These are phyloP conservation scores for Penicillium coprophilum DNA, from an alignment of 495 filamentous ascomycete genomes.

Conservation along the genomic window DNA sequence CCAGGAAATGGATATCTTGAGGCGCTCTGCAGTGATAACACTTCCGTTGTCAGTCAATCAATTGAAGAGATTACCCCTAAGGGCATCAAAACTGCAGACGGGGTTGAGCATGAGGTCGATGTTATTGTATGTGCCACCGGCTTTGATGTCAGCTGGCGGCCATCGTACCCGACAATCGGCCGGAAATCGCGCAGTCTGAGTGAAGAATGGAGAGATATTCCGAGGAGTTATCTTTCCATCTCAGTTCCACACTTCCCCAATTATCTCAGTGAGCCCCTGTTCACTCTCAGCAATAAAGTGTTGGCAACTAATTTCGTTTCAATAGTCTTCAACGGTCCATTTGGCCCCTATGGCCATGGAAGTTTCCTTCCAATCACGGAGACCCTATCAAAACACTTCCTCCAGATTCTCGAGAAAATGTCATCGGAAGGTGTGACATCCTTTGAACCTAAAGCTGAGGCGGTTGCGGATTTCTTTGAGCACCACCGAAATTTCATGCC, in stretches of 20 bases:
- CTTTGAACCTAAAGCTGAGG: slow-evolving; percentile 21
- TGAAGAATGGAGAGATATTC: slow-evolving; percentile 12
- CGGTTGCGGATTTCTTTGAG: slow-evolving; percentile 38
- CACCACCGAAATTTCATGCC: slow-evolving; percentile 36
- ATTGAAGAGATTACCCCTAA: no score
- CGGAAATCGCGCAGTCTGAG: neutral
- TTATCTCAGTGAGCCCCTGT: slow-evolving; percentile 41
- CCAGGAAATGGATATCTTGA: no score
- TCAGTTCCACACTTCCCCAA: no score
- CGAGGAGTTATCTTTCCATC: slow-evolving; percentile 13
- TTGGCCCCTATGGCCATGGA: slow-evolving; percentile 38
- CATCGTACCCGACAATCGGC: no score
- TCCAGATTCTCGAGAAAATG: slow-evolving; percentile 37
- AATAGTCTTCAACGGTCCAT: slow-evolving; percentile 36
- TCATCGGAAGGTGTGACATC: slow-evolving; percentile 26
- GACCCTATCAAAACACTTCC: slow-evolving; percentile 42
- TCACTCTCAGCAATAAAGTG: slow-evolving; percentile 15
- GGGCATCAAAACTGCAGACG: no score
- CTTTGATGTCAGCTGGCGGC: no score
- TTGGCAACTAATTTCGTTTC: slow-evolving; percentile 18
- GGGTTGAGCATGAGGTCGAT: no score
- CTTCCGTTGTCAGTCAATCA: no score
- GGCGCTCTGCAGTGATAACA: no score
- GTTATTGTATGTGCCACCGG: no score
- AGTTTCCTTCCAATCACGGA: slow-evolving; percentile 36